Evolutionary conservation across 305 asterid genomes (phyloP), one percentile per base, ranked within the genome.

Genomic region (Salvia sclarea): DNA sequence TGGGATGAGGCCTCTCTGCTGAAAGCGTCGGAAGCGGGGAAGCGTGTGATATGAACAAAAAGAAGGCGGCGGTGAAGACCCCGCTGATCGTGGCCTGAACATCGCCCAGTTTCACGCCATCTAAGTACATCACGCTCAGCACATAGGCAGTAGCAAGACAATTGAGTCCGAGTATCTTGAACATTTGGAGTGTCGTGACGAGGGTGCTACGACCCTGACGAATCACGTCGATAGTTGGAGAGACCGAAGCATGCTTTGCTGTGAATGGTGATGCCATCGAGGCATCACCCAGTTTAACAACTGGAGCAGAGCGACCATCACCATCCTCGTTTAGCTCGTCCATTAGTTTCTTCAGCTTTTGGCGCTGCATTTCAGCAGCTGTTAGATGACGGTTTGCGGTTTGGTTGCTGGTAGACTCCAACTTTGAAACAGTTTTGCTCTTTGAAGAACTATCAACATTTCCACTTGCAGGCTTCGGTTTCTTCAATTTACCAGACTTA

Each of bases 211-310:
- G 92, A 33, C 98, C 98, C 83, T 94, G 98, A 25, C 98, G 99
- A 57, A 91, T 94, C 37, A 94, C 76, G 69, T 94, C 99, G 0
- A 88, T 87, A 45, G 98, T 91, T 17, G 99, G 99, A 67, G 86
- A 87, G 38, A 94, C 96, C 2, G 99, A 94, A 40, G 99, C 99
- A 24, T 94, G 98, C 79, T 94, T 94, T 28, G 99, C 99, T 4
- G 99, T 89, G 65, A 94, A 94, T 38, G 99, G 97, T 1, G 99
- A 91, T 1, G 99, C 99, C 99, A 94, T 91, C 7, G 99, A 94
- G 66, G 99, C 99, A 38, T 91, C 99, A 28, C 99, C 98, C 0
- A 94, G 96, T 77, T 94, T 94, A 10, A 94, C 98, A 20, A 91
- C 20, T 7, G 98, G 99, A 40, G 98, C 95, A 1, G 95, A 79